Base-by-base conservation (phyloP, 192 early-diverging fungal genomes). In the Backusella morwellensis region DNA sequence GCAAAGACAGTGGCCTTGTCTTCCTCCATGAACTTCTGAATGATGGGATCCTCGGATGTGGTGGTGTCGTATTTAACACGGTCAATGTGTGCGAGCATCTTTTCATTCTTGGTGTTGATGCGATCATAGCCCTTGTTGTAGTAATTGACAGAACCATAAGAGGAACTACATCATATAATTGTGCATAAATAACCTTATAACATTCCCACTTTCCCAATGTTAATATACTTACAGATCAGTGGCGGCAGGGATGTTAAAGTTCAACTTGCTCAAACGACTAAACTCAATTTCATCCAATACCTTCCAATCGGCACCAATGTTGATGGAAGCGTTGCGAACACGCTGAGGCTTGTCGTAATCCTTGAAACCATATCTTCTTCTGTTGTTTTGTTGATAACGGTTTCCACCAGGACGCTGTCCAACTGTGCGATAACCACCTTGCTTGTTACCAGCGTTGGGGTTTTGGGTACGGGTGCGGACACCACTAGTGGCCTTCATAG, bases 231-330 rank as follows among this genome's bases (percentile, higher is more conserved):
- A 95, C 88, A 96, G 79, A 78, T 96, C 96, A 47, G 89, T 86
- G n/a, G 92, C 87, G n/a, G 91, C 90, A 14, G 90, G 89, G 26
- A 93, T 90, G 63, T 89, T 89, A 75, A 92, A 97, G 82, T 88
- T 92, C 56, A 97, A 89, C 79, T 94, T 94, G 73, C 85, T 85
- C 85, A 99, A 85, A 26, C 97, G 91, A 70, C 81, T 89, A 77
- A 99, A 97, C 81, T 98, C 97, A 75, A 97, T 93, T 82, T 98
- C 98, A 79, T 98, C 97, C 75, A 96, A 86, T 34, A 98, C 88
- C 77, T 87, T 91, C 98, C 98, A 99, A 67, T 97, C 94, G 63
- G 89, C 86, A 0, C 92, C 92, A 76, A 97, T 92, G 78, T 90
- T 92, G 72, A 99, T 92, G 52, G 92, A 94, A 14, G 97, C 91